These are phyloP conservation scores for Alnus glutinosa DNA, from an alignment of 306 rosid genomes.

Conservation along the genomic window DNA sequence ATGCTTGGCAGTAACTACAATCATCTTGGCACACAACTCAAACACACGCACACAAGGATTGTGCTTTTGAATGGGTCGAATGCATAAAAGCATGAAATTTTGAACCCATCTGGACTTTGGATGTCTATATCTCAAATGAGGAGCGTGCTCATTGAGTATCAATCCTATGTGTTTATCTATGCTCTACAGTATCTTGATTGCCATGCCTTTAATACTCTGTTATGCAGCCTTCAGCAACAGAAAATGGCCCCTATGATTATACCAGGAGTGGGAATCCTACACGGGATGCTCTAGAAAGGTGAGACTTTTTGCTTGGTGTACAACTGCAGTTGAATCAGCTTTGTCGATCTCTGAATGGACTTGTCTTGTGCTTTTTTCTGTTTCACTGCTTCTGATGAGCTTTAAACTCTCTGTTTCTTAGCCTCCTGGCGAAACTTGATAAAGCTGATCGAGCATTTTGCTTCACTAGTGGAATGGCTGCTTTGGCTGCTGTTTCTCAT, in stretches of 20 bases:
- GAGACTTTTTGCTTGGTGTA: slow-evolving; percentile 22
- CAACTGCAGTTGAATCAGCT: slow-evolving; percentile 11
- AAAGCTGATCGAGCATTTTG: slow-evolving; percentile 92
- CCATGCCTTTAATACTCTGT: slow-evolving; percentile 11
- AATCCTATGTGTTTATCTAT: background rate
- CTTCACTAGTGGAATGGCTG: slow-evolving; percentile 99
- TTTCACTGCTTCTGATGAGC: slow-evolving; percentile 23
- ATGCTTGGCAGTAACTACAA: background rate
- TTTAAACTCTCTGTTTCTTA: slow-evolving; percentile 35
- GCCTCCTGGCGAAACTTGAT: slow-evolving; percentile 82
- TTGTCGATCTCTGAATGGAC: background rate
- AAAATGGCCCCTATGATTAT: slow-evolving; percentile 88
- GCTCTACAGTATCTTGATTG: slow-evolving; percentile 11
- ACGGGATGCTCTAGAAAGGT: slow-evolving; percentile 85
- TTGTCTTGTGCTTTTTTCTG: slow-evolving; percentile 20
- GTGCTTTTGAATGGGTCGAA: background rate
- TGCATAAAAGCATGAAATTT: background rate
- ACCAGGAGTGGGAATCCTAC: slow-evolving; percentile 98
- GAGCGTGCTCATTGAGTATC: background rate
- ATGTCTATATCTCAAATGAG: background rate
- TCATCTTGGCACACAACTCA: background rate
- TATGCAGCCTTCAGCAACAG: slow-evolving; percentile 80
- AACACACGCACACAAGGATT: background rate
- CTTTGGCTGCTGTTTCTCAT: slow-evolving; percentile 76
- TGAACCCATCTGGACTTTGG: background rate